These are phyloP conservation scores for Fragaria nilgerrensis DNA, from an alignment of 306 rosid species.

Conservation along the genomic window DNA sequence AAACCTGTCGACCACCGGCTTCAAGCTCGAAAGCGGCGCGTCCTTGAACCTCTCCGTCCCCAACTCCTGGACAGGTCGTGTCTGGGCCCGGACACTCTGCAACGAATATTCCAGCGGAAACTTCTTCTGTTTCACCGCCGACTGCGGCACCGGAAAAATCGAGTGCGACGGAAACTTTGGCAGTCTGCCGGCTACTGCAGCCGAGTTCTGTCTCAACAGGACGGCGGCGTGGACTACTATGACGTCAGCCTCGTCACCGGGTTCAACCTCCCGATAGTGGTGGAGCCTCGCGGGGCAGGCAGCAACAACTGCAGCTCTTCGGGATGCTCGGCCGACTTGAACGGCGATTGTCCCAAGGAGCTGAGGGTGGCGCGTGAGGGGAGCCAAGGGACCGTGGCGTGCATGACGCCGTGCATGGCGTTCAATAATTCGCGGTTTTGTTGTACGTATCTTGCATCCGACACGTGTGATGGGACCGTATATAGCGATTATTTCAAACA, in stretches of 20 bases:
- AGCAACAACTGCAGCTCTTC: conserved; percentile 67
- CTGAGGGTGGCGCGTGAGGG: conserved; percentile 48
- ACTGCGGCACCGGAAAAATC: conserved; percentile 74
- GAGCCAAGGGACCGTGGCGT: conserved; percentile 62
- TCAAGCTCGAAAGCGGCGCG: conserved; percentile 48
- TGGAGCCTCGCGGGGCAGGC: conserved; percentile 51
- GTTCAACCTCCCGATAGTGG: conserved; percentile 81
- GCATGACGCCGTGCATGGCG: conserved; percentile 93
- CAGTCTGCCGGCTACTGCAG: conserved; percentile 77
- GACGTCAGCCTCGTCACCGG: conserved; percentile 90
- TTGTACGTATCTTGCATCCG: conserved; percentile 38
- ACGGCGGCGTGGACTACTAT: conserved; percentile 74
- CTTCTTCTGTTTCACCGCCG: conserved; percentile 72
- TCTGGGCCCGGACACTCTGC: conserved; percentile 87
- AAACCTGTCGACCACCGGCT: conserved; percentile 67
- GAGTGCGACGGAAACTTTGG: conserved; percentile 64
- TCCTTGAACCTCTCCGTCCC: conserved; percentile 47
- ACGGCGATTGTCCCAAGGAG: conserved; percentile 61
- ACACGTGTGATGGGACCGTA: conserved; percentile 19
- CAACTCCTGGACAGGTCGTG: conserved; percentile 73
- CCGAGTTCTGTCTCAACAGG: conserved; percentile 66
- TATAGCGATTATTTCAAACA: conserved; percentile 38
- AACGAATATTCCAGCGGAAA: conserved; percentile 43
- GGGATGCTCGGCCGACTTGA: conserved; percentile 73
- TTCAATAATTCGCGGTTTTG: conserved; percentile 59